Percentiles rank a stretch among this genome's conserved stretches.
Evolutionary conservation across 768 basidiomycete species (phyloP).

Genomic region (Lactifluus hygrophoroides): DNA sequence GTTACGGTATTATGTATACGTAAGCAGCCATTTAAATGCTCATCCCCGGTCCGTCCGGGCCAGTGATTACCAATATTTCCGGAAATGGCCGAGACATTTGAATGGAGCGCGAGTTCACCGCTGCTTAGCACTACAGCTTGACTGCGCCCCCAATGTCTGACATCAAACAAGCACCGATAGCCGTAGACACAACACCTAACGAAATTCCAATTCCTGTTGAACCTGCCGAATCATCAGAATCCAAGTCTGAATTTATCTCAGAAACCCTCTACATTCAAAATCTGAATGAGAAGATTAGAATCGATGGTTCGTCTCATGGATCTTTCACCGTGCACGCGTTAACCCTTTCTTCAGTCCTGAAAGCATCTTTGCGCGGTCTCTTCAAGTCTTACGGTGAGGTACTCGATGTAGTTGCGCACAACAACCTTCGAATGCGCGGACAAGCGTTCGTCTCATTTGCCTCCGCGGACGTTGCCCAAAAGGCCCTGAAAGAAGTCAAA

Average conservation of each 20-base stretch:
- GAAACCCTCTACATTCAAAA: constrained; percentile 97
- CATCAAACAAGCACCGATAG: neutral
- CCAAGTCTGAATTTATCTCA: constrained; percentile 42
- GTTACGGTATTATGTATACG: too few relatives aligned
- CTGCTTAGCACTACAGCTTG: neutral
- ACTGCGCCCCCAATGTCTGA: constrained; percentile 10
- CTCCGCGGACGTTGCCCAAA: constrained; percentile 70
- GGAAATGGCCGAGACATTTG: constrained; percentile 11
- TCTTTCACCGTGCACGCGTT: constrained; percentile 8
- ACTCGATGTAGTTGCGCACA: constrained; percentile 90
- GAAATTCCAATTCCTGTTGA: constrained; percentile 19
- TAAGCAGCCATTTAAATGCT: too few relatives aligned
- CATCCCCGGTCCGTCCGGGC: too few relatives aligned
- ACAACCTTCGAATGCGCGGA: constrained; percentile 93
- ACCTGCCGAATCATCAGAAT: constrained; percentile 15
- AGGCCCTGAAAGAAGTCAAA: constrained; percentile 86
- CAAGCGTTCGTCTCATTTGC: constrained; percentile 96
- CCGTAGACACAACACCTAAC: neutral
- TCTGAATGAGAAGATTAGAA: constrained; percentile 88
- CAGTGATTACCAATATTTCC: constrained; percentile 2
- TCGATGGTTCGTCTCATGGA: constrained; percentile 44
- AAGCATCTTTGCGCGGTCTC: constrained; percentile 75
- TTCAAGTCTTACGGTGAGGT: constrained; percentile 94
- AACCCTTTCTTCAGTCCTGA: constrained; percentile 54
- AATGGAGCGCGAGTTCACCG: neutral